phyloP scores from a whole-genome alignment of 495 filamentous ascomycete genomes.

The Diplogelasinospora grovesii region DNA sequence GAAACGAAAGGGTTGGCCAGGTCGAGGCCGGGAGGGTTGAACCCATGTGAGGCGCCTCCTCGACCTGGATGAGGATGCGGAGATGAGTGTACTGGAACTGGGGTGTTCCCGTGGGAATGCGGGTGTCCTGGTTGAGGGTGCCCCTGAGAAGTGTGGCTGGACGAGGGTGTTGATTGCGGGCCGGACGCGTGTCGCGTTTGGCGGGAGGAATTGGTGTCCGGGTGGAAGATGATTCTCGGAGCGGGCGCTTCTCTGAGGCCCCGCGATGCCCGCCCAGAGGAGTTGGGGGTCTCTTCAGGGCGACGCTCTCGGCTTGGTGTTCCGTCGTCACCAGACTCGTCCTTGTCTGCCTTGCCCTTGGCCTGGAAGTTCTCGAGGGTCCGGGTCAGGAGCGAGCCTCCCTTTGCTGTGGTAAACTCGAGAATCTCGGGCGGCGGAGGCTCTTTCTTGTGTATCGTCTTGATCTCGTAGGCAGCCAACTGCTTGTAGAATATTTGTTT shows the following conservation, averaged over 20 bases:
- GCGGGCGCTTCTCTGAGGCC: conserved; percentile 73
- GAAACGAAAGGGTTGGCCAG: conserved; percentile 44
- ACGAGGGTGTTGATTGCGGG: conserved; percentile 28
- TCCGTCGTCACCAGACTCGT: conserved; percentile 50
- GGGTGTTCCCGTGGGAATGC: conserved; percentile 17
- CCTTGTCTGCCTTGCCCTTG: conserved; percentile 39
- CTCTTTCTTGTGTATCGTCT: conserved; percentile 59
- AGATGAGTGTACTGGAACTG: conserved; percentile 10
- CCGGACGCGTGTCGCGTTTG: conserved; percentile 51
- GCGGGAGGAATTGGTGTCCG: conserved; percentile 56
- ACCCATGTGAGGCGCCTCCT: conserved; percentile 31
- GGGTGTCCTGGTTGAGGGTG: conserved; percentile 24
- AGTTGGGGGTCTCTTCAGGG: conserved; percentile 53
- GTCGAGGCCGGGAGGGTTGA: conserved; percentile 33
- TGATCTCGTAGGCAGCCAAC: conserved; percentile 75
- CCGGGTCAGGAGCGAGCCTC: conserved; percentile 66
- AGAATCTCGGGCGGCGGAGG: conserved; percentile 78
- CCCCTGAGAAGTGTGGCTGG: conserved; percentile 20
- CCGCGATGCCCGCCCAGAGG: conserved; percentile 50
- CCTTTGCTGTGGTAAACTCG: conserved; percentile 67
- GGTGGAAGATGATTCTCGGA: conserved; percentile 74
- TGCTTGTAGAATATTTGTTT: conserved; percentile 82
- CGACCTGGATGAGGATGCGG: conserved; percentile 24
- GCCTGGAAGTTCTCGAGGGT: conserved; percentile 64
- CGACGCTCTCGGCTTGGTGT: conserved; percentile 59